Base-by-base conservation (phyloP, 441 rosid species). In the Dalechampia spathulata region DNA sequence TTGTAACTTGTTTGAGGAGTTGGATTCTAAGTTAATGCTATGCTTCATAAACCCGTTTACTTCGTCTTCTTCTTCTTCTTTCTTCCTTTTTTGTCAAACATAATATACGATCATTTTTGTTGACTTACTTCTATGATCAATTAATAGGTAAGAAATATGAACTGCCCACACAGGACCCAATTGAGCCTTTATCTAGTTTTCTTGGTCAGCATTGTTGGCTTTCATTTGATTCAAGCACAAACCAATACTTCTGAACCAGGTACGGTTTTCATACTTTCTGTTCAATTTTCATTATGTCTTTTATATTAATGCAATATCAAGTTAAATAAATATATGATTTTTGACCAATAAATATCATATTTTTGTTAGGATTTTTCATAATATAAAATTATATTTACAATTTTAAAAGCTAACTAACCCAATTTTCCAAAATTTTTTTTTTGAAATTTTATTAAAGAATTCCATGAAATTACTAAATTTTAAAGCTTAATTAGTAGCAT, bases 61-160 rank as follows among this genome's bases (percentile, higher is more conserved):
- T 22, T 45, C 23, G n/a, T 28, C 19, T 70, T n/a, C n/a, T n/a
- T n/a, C n/a, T n/a, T n/a, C n/a, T n/a, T n/a, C n/a, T n/a, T n/a
- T n/a, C n/a, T n/a, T n/a, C n/a, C n/a, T n/a, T n/a, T n/a, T n/a
- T n/a, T n/a, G n/a, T n/a, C n/a, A n/a, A n/a, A n/a, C n/a, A n/a
- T n/a, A 30, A 30, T 30, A 3, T 30, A 30, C 34, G 41, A 30
- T n/a, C 19, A 48, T 37, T 27, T 38, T 5, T n/a, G 12, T 4
- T 5, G n/a, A 7, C 36, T 23, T 2, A 55, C 7, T 26, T 54
- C 21, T 15, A 30, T 17, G 13, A 52, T 22, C 16, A 6, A 3
- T 49, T 23, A 53, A 49, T 76, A 78, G 81, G 67, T 66, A 59
- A 67, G 27, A 47, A 1, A 75, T 76, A 81, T 75, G 57, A n/a